These are phyloP conservation scores for Xerocomellus amylosporus DNA, from an alignment of 768 basidiomycete genomes.

Conservation along the genomic window DNA sequence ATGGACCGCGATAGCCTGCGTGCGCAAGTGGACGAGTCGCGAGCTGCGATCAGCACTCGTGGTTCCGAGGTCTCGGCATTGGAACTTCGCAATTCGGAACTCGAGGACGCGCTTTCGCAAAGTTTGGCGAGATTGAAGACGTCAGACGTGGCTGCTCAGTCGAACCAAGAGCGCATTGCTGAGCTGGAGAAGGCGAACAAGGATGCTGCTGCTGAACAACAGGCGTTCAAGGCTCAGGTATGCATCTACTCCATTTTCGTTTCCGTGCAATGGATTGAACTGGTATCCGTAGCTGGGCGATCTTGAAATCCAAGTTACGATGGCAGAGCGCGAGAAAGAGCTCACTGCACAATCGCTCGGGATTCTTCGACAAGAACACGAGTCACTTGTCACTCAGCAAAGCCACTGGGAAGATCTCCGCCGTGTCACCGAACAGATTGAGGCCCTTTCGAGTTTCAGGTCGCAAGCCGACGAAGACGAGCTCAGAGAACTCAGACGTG, in stretches of 20 bases:
- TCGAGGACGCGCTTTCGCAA: slow-evolving; percentile 72
- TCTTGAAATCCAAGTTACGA: slow-evolving; percentile 55
- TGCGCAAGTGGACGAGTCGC: slow-evolving; percentile 52
- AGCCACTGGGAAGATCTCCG: slow-evolving; percentile 77
- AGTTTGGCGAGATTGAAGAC: slow-evolving; percentile 69
- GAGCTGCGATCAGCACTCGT: slow-evolving; percentile 42
- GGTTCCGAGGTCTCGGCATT: slow-evolving; percentile 46
- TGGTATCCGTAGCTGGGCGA: slow-evolving; percentile 49
- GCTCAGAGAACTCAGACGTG: slow-evolving; percentile 61
- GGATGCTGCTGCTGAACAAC: slow-evolving; percentile 55
- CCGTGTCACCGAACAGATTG: slow-evolving; percentile 69
- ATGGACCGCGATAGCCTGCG: slow-evolving; percentile 63
- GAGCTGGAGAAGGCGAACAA: slow-evolving; percentile 61
- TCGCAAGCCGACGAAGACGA: slow-evolving; percentile 69
- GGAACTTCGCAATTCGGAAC: slow-evolving; percentile 52
- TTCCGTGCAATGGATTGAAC: not conserved
- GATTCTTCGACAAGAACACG: slow-evolving; percentile 57
- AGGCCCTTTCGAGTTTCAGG: slow-evolving; percentile 58
- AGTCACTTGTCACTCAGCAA: slow-evolving; percentile 59
- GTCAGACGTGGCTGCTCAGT: slow-evolving; percentile 65
- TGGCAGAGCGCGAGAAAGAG: slow-evolving; percentile 64
- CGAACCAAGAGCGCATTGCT: slow-evolving; percentile 55
- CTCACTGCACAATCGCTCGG: slow-evolving; percentile 47
- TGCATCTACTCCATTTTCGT: slow-evolving; percentile 14
- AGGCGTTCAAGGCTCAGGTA: slow-evolving; percentile 59